Evolutionary conservation across 2,329 filamentous ascomycete species (phyloP), one percentile per base, ranked within the genome.

Genomic region (Fusarium denticulatum): DNA sequence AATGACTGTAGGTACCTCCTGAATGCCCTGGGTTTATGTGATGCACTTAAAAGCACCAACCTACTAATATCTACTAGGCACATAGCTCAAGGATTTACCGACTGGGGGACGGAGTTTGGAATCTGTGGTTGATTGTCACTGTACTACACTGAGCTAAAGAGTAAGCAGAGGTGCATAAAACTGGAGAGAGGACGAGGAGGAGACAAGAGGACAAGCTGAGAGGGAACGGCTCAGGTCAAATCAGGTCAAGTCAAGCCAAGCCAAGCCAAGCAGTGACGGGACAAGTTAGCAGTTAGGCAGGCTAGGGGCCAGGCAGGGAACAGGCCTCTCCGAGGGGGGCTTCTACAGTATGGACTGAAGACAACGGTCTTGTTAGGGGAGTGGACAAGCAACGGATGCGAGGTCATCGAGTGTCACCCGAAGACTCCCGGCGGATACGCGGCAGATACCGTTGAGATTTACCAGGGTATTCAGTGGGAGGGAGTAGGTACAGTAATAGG

Each of bases 401-500:
- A 64, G 63, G 63, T 64, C 56, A 69, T 61, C 63, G 56, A 61
- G 60, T 71, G 69, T 71, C 67, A 68, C 63, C 69, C 72, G 65
- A 73, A 62, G 68, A 72, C 58, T 64, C 60, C 68, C 50, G 62
- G 72, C 56, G 62, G 50, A 55, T 64, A 55, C 43, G 50, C 69
- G 69, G 69, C 55, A 72, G 69, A 65, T 69, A 58, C 69, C 59
- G 69, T 30, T 53, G 64, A 65, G 64, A 60, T 72, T 68, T 64
- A n/a, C 47, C 60, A 37, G 53, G 67, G 46, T 58, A 69, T n/a
- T 20, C 43, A 69, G 53, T 34, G 24, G 47, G 50, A 69, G 20
- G 22, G 42, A 69, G 52, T 37, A 30, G 47, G 43, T n/a, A 60
- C 55, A 69, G 65, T 65, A 60, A 16, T 57, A 64, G 8, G 64